A percentile compares a stretch with the other conserved stretches of the same genome.
phyloP scores from a whole-genome alignment of 1,139 yeast genomes.

The Taiozyma onychis region DNA sequence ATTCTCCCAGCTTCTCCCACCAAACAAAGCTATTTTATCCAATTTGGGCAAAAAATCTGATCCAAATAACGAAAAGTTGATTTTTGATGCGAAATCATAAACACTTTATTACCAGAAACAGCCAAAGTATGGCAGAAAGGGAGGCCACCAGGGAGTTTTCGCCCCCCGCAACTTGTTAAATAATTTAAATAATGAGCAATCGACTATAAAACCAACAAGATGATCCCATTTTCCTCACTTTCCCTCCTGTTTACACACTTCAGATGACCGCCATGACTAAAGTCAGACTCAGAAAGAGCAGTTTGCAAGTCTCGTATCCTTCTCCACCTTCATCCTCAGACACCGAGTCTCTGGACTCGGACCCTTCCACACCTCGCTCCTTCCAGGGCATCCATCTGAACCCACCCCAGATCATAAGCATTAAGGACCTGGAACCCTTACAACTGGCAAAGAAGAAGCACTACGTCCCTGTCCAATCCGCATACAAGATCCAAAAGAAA shows the following conservation, averaged over 20 bases:
- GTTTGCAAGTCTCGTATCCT: not conserved
- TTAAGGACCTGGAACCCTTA: conserved; percentile 18
- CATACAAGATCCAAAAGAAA: conserved; percentile 13
- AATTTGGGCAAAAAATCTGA: not conserved
- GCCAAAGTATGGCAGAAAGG: not conserved
- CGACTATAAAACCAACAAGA: not conserved
- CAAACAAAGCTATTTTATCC: not conserved
- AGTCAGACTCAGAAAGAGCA: not conserved
- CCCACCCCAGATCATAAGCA: conserved; percentile 20
- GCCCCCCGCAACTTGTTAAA: not conserved
- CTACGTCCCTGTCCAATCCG: conserved; percentile 14
- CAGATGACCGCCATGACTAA: not conserved
- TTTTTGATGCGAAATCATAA: conserved; percentile 7
- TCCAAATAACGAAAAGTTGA: not conserved
- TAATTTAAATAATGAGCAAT: not conserved
- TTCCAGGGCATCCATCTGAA: not conserved
- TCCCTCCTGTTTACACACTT: not conserved
- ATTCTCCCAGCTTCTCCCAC: no score
- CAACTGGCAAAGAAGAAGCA: conserved; percentile 25
- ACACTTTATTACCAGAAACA: not conserved
- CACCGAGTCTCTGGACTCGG: not conserved
- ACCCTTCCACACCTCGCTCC: not conserved
- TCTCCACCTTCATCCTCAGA: not conserved
- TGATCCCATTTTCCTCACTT: not conserved
- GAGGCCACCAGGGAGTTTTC: not conserved